These are phyloP conservation scores for Cytospora paraplurivora DNA, from an alignment of 2,329 filamentous ascomycete species.

Conservation along the genomic window DNA sequence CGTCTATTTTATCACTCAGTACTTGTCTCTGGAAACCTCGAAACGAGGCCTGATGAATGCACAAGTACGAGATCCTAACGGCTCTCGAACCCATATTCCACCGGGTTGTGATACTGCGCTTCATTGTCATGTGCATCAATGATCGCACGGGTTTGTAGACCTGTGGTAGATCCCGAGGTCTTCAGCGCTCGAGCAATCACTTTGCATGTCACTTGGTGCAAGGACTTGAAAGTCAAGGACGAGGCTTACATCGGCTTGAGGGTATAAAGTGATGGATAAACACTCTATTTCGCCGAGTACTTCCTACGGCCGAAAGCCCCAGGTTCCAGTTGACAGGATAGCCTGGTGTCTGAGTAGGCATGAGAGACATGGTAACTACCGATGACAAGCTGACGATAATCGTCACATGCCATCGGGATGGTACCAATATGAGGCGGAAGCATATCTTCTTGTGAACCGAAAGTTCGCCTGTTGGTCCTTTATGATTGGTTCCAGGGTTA, in stretches of 20 bases:
- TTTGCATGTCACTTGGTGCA: neutral
- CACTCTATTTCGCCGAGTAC: neutral
- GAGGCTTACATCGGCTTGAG: neutral
- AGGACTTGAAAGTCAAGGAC: neutral
- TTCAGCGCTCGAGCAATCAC: neutral
- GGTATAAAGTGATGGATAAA: neutral
- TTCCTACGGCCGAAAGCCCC: neutral
- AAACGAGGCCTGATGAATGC: neutral
- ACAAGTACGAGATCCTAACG: neutral
- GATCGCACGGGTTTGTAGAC: neutral
- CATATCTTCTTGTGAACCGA: neutral
- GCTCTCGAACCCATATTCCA: neutral
- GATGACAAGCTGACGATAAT: neutral
- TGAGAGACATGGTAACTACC: neutral
- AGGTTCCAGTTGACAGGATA: neutral
- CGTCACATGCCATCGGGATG: neutral
- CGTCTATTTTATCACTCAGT: neutral
- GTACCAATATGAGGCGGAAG: neutral
- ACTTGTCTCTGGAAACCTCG: neutral
- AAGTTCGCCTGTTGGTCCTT: neutral
- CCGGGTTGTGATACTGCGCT: neutral
- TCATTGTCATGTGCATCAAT: neutral
- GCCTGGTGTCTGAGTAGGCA: neutral
- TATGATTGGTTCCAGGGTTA: neutral
- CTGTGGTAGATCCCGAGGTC: neutral